Percentiles rank a stretch among this genome's conserved stretches.
These are phyloP conservation scores for Ogataea pilisensis DNA, from an alignment of 805 yeast species.

Conservation along the genomic window DNA sequence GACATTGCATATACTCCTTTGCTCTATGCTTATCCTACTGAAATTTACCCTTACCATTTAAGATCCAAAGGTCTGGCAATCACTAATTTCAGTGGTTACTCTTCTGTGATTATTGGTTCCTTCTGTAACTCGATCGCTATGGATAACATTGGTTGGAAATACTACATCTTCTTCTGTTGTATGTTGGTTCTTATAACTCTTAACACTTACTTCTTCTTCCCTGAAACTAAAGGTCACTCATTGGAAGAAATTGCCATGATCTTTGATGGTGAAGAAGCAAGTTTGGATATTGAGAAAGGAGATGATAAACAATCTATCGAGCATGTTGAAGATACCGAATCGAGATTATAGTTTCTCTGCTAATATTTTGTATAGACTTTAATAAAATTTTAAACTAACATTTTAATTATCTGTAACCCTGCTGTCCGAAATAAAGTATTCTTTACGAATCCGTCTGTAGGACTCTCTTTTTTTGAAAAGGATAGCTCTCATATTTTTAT, in stretches of 20 bases:
- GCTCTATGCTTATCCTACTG: slow-evolving; percentile 39
- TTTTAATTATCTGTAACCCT: too few relatives aligned
- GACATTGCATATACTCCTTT: slow-evolving; percentile 44
- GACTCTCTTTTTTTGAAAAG: too few relatives aligned
- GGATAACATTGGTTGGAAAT: slow-evolving; percentile 36
- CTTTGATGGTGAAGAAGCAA: slow-evolving; percentile 34
- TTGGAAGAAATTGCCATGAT: slow-evolving; percentile 39
- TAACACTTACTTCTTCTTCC: slow-evolving; percentile 38
- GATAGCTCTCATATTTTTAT: too few relatives aligned
- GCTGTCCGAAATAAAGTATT: too few relatives aligned
- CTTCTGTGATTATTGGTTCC: slow-evolving; percentile 19
- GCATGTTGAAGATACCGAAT: slow-evolving; percentile 9
- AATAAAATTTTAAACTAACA: too few relatives aligned
- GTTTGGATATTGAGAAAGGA: slow-evolving; percentile 3
- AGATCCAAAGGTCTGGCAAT: slow-evolving; percentile 60
- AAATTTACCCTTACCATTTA: slow-evolving; percentile 54
- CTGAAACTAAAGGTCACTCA: slow-evolving; percentile 40
- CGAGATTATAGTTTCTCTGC: too few relatives aligned
- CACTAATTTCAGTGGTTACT: slow-evolving; percentile 11
- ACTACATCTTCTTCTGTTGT: slow-evolving; percentile 34
- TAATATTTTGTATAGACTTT: too few relatives aligned
- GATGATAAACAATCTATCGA: slow-evolving; percentile 9
- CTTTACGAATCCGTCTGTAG: too few relatives aligned
- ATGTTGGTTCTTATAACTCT: slow-evolving; percentile 23
- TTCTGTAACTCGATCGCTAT: slow-evolving; percentile 34